phyloP scores from a whole-genome alignment of 805 yeast species.

The Cyberlindnera mrakii region DNA sequence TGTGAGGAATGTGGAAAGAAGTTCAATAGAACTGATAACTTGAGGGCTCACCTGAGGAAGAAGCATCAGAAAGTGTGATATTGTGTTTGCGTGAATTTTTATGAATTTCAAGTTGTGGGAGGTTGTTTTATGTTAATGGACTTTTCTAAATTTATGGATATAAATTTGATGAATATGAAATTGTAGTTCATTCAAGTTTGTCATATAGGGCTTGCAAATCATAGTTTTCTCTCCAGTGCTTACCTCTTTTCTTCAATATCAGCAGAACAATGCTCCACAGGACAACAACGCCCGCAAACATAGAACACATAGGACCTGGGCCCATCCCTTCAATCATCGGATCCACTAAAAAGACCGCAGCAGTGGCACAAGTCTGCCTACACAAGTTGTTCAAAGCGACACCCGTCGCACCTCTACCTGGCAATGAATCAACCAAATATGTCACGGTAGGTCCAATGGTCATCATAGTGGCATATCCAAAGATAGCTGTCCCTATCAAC shows the following conservation, averaged over 20 bases:
- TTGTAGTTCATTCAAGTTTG: conserved; percentile 20
- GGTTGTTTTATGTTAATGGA: too few species aligned
- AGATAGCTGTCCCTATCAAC: conserved; percentile 71
- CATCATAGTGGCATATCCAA: conserved; percentile 81
- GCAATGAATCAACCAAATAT: conserved; percentile 75
- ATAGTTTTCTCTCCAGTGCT: conserved; percentile 56
- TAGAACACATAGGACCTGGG: conserved; percentile 62
- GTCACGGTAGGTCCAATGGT: conserved; percentile 77
- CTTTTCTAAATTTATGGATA: too few species aligned
- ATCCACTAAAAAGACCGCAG: conserved; percentile 68
- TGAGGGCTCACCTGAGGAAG: conserved; percentile 69
- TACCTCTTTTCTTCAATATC: conserved; percentile 48
- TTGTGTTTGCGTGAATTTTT: not conserved
- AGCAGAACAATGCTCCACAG: conserved; percentile 36
- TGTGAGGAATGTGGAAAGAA: conserved; percentile 60
- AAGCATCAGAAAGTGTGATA: conserved; percentile 32
- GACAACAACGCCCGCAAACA: conserved; percentile 53
- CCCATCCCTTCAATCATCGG: conserved; percentile 66
- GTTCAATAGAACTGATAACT: conserved; percentile 72
- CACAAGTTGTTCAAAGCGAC: conserved; percentile 76
- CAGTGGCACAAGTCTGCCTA: conserved; percentile 68
- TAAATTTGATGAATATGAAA: not conserved
- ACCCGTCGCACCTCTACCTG: conserved; percentile 86
- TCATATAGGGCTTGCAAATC: conserved; percentile 56
- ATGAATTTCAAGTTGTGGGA: not conserved